Percentiles rank a stretch among this genome's conserved stretches.
Evolutionary conservation across 441 rosid species (phyloP).

Genomic region (Populus tomentosa): DNA sequence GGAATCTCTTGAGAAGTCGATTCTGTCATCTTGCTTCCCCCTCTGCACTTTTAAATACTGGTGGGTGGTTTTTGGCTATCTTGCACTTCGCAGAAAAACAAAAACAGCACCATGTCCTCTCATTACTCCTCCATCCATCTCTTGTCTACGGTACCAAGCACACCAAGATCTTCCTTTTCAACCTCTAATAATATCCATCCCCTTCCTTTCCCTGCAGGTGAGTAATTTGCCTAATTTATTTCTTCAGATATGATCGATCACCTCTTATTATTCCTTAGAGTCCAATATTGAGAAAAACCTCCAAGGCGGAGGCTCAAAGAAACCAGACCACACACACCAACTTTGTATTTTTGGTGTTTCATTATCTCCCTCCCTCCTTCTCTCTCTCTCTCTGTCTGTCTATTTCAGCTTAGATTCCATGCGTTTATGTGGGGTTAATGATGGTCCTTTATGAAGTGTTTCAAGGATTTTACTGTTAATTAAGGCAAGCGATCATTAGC

Average conservation of each 20-base stretch:
- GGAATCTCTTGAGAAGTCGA: conserved; percentile 37
- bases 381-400: no score
- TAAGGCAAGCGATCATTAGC: neutral
- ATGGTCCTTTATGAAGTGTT: neutral
- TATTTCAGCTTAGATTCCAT: neutral
- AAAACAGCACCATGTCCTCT: conserved; percentile 22
- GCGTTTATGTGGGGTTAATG: neutral
- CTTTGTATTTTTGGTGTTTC: neutral
- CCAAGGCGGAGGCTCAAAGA: neutral
- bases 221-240: neutral
- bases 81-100: neutral
- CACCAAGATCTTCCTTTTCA: neutral
- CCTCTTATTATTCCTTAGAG: neutral
- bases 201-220: conserved; percentile 14
- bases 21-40: conserved; percentile 31
- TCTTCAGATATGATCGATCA: neutral
- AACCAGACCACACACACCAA: neutral
- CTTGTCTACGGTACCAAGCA: conserved; percentile 3
- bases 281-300: neutral
- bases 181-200: conserved; percentile 1
- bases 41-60: neutral
- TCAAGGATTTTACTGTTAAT: neutral
- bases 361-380: neutral
- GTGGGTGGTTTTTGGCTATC: neutral
- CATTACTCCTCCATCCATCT: conserved; percentile 9